Evolutionary conservation across 345 rosid genomes (phyloP), one percentile per base, ranked within the genome.

Genomic region (Boechera divaricarpa): DNA sequence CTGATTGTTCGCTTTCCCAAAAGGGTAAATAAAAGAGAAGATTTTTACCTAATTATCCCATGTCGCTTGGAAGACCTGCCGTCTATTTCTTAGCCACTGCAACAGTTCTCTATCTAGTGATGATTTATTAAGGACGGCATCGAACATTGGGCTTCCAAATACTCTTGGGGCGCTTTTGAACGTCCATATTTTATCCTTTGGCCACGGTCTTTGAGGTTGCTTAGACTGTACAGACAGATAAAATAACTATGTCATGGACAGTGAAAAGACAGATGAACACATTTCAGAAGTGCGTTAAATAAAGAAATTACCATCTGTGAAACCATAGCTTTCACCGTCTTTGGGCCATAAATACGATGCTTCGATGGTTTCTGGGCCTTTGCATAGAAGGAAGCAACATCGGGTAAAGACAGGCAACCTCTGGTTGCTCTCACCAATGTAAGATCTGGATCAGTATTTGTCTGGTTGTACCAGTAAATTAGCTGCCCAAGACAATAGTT

Each of bases 401-500:
- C 94, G 11, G 99, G 99, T 58, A 95, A 82, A 5, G 94, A 91
- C 82, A 91, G 84, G 78, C 98, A 95, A 64, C 99, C 99, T 84
- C 94, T 82, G 52, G 89, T 87, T 44, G 87, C 84, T 81, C 77
- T 88, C 66, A 84, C 85, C 79, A 95, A 79, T 82, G 86, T 86
- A 80, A 75, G 47, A 86, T 96, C 98, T 32, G 99, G 98, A 39
- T 91, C 89, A 4, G 81, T 61, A 80, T 89, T 86, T 4, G 97
- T 91, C 86, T 96, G 99, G 69, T 86, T 79, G 81, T 96, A 88
- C 99, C 99, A 96, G 81, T 85, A 96, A 49, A 96, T 89, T 71
- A 96, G 86, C 86, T 96, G 99, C 61, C 98, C 99, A 41, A 96
- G 77, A 81, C 99, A 96, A 79, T 91, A 96, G 76, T 90, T 96